Conservation (phyloP, 345 rosid species). For the Syzygium jambos region DNA sequence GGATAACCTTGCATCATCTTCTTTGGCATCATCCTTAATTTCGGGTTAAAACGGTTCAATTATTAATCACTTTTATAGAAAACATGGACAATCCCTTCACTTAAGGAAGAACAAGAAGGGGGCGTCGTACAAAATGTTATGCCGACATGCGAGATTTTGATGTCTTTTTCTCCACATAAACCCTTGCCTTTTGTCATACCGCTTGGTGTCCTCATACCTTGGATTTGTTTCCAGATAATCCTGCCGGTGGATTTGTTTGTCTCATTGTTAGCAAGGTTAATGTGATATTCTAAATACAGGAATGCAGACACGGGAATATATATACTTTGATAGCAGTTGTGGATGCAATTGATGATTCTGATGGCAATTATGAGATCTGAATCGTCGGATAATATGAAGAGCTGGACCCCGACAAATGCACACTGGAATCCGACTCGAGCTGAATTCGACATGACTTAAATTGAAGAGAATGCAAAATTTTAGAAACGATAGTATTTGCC, state of each 20-base stretch:
- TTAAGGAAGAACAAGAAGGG: background rate
- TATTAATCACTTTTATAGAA: background rate
- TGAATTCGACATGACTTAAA: background rate
- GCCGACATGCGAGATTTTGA: background rate
- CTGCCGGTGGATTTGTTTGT: background rate
- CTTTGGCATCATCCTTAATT: background rate
- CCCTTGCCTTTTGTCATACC: background rate
- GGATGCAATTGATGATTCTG: background rate
- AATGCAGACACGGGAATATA: background rate
- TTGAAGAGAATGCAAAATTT: background rate
- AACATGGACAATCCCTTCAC: background rate
- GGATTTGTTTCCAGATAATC: background rate
- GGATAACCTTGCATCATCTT: background rate
- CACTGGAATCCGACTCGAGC: background rate
- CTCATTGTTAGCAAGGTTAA: background rate
- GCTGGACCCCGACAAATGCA: background rate
- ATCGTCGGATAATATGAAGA: background rate
- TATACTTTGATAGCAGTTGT: background rate
- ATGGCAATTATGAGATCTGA: background rate
- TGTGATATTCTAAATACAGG: background rate
- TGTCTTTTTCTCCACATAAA: background rate
- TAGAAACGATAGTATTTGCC: background rate
- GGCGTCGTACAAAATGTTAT: background rate
- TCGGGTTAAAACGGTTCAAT: background rate
- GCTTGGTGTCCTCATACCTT: background rate